Evolutionary conservation across 768 basidiomycete species (phyloP).

Genomic region (Lactarius indigo): DNA sequence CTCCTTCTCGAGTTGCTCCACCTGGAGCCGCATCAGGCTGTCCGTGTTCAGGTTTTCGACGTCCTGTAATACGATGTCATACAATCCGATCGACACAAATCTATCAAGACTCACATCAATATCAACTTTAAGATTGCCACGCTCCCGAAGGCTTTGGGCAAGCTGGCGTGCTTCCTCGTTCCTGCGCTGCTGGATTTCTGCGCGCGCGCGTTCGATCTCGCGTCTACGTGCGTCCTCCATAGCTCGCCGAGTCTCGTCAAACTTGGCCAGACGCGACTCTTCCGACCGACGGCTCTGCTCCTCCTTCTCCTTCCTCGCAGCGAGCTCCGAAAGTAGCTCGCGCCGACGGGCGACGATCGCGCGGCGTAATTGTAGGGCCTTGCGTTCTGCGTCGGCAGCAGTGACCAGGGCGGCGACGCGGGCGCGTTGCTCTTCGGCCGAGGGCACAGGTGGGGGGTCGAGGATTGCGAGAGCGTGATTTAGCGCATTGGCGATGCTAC

Average conservation of each 20-base stretch:
- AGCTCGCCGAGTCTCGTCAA: slow-evolving; percentile 58
- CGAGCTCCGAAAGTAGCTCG: slow-evolving; percentile 80
- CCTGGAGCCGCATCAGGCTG: slow-evolving; percentile 83
- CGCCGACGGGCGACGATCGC: slow-evolving; percentile 81
- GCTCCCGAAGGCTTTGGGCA: slow-evolving; percentile 76
- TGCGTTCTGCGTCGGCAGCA: slow-evolving; percentile 69
- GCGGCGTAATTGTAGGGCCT: slow-evolving; percentile 71
- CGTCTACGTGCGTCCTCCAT: slow-evolving; percentile 62
- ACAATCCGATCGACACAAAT: background rate
- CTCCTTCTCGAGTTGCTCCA: slow-evolving; percentile 95
- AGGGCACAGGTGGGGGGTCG: slow-evolving; percentile 41
- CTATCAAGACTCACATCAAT: slow-evolving; percentile 50
- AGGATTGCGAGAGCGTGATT: slow-evolving; percentile 64
- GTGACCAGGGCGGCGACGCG: slow-evolving; percentile 57
- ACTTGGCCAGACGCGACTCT: slow-evolving; percentile 57
- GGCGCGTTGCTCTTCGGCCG: slow-evolving; percentile 55
- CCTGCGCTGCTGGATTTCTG: slow-evolving; percentile 75
- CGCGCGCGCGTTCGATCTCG: slow-evolving; percentile 60
- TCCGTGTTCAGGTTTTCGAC: slow-evolving; percentile 83
- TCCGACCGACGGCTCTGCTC: slow-evolving; percentile 79
- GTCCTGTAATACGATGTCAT: slow-evolving; percentile 44
- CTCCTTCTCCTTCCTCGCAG: slow-evolving; percentile 83
- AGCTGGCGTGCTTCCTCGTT: slow-evolving; percentile 86
- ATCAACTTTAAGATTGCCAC: slow-evolving; percentile 69
- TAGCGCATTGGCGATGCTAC: slow-evolving; percentile 68